phyloP scores from a whole-genome alignment of 2,329 filamentous ascomycete species.

The Diaporthe sp. region DNA sequence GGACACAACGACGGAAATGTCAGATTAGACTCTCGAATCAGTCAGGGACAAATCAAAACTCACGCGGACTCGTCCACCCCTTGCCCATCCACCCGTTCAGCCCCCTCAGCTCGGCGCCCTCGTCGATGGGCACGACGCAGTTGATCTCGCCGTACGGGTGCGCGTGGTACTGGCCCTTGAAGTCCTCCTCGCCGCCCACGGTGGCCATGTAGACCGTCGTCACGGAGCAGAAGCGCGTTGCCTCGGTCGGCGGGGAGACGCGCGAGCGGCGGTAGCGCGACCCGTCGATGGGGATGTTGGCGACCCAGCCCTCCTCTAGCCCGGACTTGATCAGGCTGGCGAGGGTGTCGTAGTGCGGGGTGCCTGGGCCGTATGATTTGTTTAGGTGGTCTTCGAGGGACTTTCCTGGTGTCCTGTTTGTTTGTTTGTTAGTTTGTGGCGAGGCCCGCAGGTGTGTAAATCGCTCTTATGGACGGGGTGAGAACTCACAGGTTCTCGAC shows the following conservation, averaged over 20 bases:
- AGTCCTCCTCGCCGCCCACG: constrained; percentile 59
- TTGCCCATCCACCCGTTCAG: constrained; percentile 69
- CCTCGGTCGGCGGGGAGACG: constrained; percentile 59
- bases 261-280: constrained; percentile 61
- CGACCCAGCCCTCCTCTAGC: constrained; percentile 60
- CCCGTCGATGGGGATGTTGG: constrained; percentile 58
- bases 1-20: too few relatives aligned
- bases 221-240: constrained; percentile 66
- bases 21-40: too few relatives aligned
- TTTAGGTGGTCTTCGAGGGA: constrained; percentile 60
- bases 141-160: constrained; percentile 70
- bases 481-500: constrained; percentile 31
- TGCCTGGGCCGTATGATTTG: constrained; percentile 58
- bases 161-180: constrained; percentile 65
- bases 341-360: constrained; percentile 58
- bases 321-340: constrained; percentile 54
- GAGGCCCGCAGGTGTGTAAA: accelerated
- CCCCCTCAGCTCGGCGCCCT: constrained; percentile 64
- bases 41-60: neutral
- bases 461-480: neutral
- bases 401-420: constrained; percentile 58
- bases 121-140: constrained; percentile 65
- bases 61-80: constrained; percentile 68
- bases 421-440: neutral
- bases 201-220: constrained; percentile 67